phyloP scores from a whole-genome alignment of 257 asterid species.

The Fraxinus quadrangulata region DNA sequence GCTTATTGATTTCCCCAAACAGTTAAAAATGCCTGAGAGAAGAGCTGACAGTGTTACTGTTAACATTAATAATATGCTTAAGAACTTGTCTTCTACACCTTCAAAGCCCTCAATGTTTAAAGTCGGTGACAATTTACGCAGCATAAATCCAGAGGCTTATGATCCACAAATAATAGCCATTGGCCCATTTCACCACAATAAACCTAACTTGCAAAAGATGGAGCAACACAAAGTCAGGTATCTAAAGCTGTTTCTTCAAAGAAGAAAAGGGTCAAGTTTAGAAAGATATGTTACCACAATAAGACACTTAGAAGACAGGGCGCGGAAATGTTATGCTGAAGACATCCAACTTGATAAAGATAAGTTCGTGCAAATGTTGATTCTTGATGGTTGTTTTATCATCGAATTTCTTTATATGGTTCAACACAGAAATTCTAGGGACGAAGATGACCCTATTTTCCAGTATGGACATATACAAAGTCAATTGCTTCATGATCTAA shows the following conservation, averaged over 20 bases:
- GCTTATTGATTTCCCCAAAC: too few species aligned
- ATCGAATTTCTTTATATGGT: conserved; percentile 4
- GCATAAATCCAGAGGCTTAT: background rate
- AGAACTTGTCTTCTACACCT: background rate
- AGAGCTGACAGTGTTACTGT: background rate
- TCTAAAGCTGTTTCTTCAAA: background rate
- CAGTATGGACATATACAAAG: background rate
- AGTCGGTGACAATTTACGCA: conserved; percentile 5
- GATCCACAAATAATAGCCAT: conserved; percentile 22
- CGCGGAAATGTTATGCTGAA: background rate
- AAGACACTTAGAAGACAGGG: conserved; percentile 4
- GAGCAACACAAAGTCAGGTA: conserved; percentile 12
- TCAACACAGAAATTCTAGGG: background rate
- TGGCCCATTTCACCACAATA: conserved; percentile 19
- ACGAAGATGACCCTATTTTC: background rate
- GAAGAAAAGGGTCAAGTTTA: background rate
- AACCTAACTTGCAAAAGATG: conserved; percentile 6
- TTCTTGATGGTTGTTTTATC: conserved; percentile 22
- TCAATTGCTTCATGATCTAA: background rate
- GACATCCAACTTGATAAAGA: background rate
- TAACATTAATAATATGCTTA: background rate
- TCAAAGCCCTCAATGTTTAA: conserved; percentile 1
- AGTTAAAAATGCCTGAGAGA: background rate
- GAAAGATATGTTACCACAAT: background rate
- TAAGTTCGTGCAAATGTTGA: conserved; percentile 12